These are phyloP conservation scores for Flaveria linearis DNA, from an alignment of 129 eudicot species.

Conservation along the genomic window DNA sequence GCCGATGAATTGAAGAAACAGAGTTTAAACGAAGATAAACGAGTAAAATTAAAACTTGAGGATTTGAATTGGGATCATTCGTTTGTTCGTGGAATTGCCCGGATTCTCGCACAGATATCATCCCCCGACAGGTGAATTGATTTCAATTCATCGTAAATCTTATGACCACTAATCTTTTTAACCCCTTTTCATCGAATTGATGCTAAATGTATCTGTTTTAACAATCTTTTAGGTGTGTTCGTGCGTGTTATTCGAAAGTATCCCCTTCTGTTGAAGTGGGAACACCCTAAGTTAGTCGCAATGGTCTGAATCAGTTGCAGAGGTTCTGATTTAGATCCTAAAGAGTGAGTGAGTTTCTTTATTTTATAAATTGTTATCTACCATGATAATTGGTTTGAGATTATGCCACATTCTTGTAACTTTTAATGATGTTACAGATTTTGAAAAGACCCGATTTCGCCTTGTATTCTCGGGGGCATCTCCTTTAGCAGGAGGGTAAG, in stretches of 20 bases:
- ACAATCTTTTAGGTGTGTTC: constrained; percentile 57
- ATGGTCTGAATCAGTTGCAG: constrained; percentile 94
- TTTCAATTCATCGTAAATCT: neutral
- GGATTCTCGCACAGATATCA: constrained; percentile 68
- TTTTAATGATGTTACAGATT: constrained; percentile 52
- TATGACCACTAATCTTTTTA: neutral
- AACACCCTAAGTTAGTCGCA: constrained; percentile 81
- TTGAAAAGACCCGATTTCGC: constrained; percentile 82
- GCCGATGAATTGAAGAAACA: constrained; percentile 58
- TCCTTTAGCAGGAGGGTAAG: constrained; percentile 79
- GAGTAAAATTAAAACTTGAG: constrained; percentile 56
- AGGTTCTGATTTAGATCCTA: constrained; percentile 76
- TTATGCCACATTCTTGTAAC: constrained; percentile 4
- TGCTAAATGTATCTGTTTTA: neutral
- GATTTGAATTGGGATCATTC: constrained; percentile 89
- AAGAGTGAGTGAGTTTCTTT: constrained; percentile 78
- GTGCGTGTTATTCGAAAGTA: constrained; percentile 89
- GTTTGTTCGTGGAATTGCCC: constrained; percentile 86
- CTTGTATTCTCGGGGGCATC: constrained; percentile 74
- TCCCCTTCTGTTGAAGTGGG: constrained; percentile 88
- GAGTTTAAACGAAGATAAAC: constrained; percentile 33
- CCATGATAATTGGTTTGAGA: neutral
- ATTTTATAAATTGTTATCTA: neutral
- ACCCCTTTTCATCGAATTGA: neutral
- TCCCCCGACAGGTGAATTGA: constrained; percentile 71